Conservation (phyloP, 2,329 filamentous ascomycete species). For the Nemania serpens region DNA sequence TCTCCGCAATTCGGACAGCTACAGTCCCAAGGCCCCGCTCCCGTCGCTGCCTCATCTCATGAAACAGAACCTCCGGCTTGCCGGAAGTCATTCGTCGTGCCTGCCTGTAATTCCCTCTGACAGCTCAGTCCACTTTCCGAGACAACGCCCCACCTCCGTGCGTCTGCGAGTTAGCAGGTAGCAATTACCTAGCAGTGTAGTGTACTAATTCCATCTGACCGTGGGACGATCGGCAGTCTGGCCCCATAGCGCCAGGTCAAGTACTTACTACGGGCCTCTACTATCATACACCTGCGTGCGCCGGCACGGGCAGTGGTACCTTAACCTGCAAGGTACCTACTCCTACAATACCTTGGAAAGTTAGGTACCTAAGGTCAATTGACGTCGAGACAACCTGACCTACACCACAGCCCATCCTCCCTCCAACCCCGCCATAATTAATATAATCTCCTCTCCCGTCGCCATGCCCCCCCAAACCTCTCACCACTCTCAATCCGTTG, state of each 20-base stretch:
- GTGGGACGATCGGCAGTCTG: too few relatives aligned
- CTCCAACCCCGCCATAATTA: conserved; percentile 11
- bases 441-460: conserved; percentile 27
- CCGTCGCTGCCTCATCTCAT: too few relatives aligned
- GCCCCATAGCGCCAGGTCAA: neutral
- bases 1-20: neutral
- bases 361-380: neutral
- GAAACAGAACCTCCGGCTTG: conserved; percentile 9
- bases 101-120: conserved; percentile 11
- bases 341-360: too few relatives aligned
- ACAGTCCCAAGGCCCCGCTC: neutral
- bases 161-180: neutral
- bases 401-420: neutral
- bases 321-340: too few relatives aligned
- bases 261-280: neutral
- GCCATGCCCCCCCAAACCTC: conserved; percentile 52
- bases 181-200: neutral
- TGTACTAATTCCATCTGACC: conserved; percentile 20
- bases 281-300: neutral
- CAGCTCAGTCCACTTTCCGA: conserved; percentile 18
- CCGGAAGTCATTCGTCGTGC: conserved; percentile 9
- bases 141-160: conserved; percentile 8
- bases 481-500: conserved; percentile 50
- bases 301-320: neutral
- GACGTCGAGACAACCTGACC: neutral